Conservation (phyloP, 1,284 basidiomycete species). For the Ceratobasidium sp. region DNA sequence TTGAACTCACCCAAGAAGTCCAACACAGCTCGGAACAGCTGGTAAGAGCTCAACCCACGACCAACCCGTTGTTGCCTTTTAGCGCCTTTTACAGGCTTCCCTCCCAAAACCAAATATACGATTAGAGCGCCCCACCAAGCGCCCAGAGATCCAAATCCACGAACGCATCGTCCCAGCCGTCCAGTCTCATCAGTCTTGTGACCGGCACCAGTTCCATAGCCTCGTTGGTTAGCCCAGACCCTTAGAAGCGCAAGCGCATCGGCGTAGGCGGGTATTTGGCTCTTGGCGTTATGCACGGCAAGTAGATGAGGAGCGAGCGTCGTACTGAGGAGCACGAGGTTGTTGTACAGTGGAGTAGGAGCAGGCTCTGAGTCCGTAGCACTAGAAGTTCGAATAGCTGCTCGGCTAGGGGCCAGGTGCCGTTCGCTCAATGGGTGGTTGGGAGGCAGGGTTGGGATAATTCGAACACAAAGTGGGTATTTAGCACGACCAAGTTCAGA, state of each 20-base stretch:
- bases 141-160: slow-evolving; percentile 74
- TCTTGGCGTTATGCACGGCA: slow-evolving; percentile 71
- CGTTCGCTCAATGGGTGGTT: slow-evolving; percentile 58
- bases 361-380: slow-evolving; percentile 46
- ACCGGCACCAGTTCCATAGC: slow-evolving; percentile 66
- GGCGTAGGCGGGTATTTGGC: slow-evolving; percentile 70
- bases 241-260: slow-evolving; percentile 85
- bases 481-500: slow-evolving; percentile 44
- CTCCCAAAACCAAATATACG: slow-evolving; percentile 74
- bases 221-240: slow-evolving; percentile 91
- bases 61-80: slow-evolving; percentile 57
- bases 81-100: slow-evolving; percentile 52
- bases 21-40: slow-evolving; percentile 82
- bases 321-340: slow-evolving; percentile 72
- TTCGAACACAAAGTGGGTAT: slow-evolving; percentile 53
- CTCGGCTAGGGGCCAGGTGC: slow-evolving; percentile 32
- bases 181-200: slow-evolving; percentile 47
- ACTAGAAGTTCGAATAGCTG: slow-evolving; percentile 6
- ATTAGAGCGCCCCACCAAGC: slow-evolving; percentile 77
- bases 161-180: slow-evolving; percentile 61
- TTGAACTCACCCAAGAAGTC: slow-evolving; percentile 74
- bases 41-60: slow-evolving; percentile 84
- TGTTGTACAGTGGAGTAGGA: slow-evolving; percentile 84
- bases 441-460: slow-evolving; percentile 74
- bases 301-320: slow-evolving; percentile 76